Conservation (phyloP, 2,329 filamentous ascomycete genomes). For the Ramularia collo-cygni region DNA sequence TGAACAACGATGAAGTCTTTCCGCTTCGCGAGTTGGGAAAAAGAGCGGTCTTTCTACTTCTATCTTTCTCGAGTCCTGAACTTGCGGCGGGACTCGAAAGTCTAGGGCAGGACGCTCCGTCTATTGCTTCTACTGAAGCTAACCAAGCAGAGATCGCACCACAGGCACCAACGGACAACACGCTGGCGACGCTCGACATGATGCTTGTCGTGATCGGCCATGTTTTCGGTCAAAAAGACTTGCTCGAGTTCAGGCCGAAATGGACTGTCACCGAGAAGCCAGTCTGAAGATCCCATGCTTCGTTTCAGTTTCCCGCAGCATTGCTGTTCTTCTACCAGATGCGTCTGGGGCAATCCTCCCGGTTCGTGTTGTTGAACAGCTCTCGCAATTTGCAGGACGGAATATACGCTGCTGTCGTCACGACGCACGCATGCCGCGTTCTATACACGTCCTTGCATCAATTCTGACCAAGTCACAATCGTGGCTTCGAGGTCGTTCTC, state of each 20-base stretch:
- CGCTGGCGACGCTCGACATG: conserved; percentile 74
- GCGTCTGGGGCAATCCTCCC: no score
- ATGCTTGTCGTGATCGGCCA: conserved; percentile 82
- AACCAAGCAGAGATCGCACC: neutral
- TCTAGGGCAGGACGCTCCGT: conserved; percentile 4
- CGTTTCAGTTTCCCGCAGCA: neutral
- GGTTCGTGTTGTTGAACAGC: no score
- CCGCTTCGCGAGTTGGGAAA: conserved; percentile 74
- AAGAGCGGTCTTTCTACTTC: conserved; percentile 46
- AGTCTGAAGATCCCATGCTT: neutral
- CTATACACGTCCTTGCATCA: no score
- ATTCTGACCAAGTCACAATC: no score
- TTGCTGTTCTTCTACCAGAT: no score
- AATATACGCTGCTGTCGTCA: no score
- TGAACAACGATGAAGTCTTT: conserved; percentile 69
- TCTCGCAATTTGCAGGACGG: no score
- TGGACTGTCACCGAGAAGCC: conserved; percentile 15
- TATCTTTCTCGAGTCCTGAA: conserved; percentile 23
- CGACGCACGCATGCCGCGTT: no score
- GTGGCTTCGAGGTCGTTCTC: no score
- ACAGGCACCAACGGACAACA: conserved; percentile 11
- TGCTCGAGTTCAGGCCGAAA: conserved; percentile 60
- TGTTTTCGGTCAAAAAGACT: conserved; percentile 80
- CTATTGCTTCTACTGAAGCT: conserved; percentile 13
- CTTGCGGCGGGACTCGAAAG: conserved; percentile 23